Percentiles rank a stretch among this genome's conserved stretches.
Evolutionary conservation across 352 stramenopile species (phyloP).

Genomic region (Globisporangium okanoganense): DNA sequence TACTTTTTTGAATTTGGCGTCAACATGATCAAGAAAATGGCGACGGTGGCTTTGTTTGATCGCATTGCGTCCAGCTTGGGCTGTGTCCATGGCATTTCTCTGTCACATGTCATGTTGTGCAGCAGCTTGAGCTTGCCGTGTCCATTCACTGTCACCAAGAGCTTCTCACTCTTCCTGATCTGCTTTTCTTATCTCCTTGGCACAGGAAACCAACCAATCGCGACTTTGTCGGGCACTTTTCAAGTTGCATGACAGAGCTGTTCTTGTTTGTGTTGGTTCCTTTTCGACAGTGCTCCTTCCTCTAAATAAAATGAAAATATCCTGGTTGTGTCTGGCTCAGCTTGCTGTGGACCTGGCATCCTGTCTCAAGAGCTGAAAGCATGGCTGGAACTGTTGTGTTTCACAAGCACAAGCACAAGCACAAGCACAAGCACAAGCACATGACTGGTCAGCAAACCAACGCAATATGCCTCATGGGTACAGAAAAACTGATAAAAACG

Average conservation of each 20-base stretch:
- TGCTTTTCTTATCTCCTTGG: too few relatives aligned
- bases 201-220: too few relatives aligned
- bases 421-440: not conserved
- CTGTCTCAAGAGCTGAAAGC: slow-evolving; percentile 31
- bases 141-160: too few relatives aligned
- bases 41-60: too few relatives aligned
- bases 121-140: too few relatives aligned
- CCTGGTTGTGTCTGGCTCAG: not conserved
- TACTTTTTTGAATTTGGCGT: too few relatives aligned
- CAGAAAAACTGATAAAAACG: not conserved
- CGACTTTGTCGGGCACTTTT: not conserved
- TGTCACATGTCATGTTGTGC: too few relatives aligned
- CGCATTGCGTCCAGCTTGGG: too few relatives aligned
- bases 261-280: not conserved
- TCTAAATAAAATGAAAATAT: slow-evolving; percentile 1
- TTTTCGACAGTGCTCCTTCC: not conserved
- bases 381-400: slow-evolving; percentile 31
- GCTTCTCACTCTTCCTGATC: too few relatives aligned
- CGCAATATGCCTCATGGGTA: not conserved
- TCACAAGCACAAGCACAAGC: not conserved
- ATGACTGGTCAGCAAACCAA: not conserved
- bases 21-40: not conserved
- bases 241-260: not conserved
- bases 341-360: slow-evolving; percentile 7
- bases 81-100: too few relatives aligned